Base-by-base conservation (phyloP, 2,329 filamentous ascomycete species). In the Arthrobotrys entomopaga region DNA sequence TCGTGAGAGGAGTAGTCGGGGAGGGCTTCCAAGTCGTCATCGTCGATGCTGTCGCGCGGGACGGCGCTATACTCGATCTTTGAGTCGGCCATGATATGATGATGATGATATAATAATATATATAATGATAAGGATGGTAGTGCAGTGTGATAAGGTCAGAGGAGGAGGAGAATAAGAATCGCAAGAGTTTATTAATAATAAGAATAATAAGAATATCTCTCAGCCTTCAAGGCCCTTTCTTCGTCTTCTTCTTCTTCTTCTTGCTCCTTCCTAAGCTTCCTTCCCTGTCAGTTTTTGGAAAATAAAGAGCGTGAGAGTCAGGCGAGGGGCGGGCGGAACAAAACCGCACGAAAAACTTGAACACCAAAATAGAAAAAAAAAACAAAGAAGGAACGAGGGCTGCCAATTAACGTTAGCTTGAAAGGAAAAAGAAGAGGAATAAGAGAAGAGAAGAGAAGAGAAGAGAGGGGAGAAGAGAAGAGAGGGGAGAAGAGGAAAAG, bases 21-120 rank as follows among this genome's bases (percentile, higher is more conserved):
- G 26, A 67, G 52, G 15, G 43, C 20, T 63, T 74, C 70, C 22
- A 74, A 34, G 48, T 74, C 70, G 63, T 74, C 70, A 57, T 64
- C 20, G 46, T 19, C 16, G 16, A 15, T 56, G 54, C 57, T 53
- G 10, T 65, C 57, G 26, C 56, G 53, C 54, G 52, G 58, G 29
- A 56, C 34, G 46, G 67, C 58, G 46, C 63, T 54, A 43, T 57
- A 57, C 42, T 59, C 38, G 2, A 59, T 48, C 24, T 59, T 59
- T 29, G 56, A 59, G 15, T 46, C 56, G 10, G 56, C 42, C 56
- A 69, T 56, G 57, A 34, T 54, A 49, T 34, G 57, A 34, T 54
- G 38, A 42, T 56, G n/a, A 29, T n/a, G 6, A 34, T 43, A 34
- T 43, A 43, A 13, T 46, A 19, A 46, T 46, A 46, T 46, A 43